Conservation (phyloP, 1,284 basidiomycete genomes). For the Chalciporus sp. region DNA sequence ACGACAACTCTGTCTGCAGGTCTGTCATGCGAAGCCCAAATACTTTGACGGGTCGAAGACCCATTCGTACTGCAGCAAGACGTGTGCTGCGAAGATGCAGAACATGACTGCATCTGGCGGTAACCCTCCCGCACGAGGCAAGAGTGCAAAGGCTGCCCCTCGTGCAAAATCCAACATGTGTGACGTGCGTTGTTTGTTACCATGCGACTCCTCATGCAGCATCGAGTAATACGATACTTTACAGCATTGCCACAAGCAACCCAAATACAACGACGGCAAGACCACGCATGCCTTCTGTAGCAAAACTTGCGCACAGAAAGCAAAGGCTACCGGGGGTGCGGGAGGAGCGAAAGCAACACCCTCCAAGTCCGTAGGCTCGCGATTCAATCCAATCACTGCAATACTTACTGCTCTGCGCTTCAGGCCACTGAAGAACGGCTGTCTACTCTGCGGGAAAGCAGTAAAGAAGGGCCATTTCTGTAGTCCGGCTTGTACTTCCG, state of each 20-base stretch:
- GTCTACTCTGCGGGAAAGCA: constrained; percentile 55
- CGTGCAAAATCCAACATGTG: constrained; percentile 32
- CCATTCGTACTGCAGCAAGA: constrained; percentile 41
- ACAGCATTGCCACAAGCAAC: constrained; percentile 50
- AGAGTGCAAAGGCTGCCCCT: constrained; percentile 21
- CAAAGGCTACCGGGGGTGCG: constrained; percentile 35
- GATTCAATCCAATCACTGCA: constrained; percentile 37
- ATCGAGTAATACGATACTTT: constrained; percentile 12
- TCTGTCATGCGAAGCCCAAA: constrained; percentile 55
- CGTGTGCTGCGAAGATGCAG: constrained; percentile 37
- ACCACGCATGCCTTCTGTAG: constrained; percentile 57
- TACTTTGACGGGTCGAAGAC: constrained; percentile 41
- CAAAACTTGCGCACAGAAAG: constrained; percentile 56
- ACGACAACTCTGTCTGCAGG: constrained; percentile 24
- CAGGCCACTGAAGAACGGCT: constrained; percentile 51
- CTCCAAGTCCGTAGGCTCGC: constrained; percentile 35
- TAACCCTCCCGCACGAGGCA: constrained; percentile 23
- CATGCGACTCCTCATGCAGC: background rate
- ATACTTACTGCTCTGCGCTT: constrained; percentile 53
- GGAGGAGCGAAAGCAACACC: constrained; percentile 26
- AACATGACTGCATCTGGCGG: constrained; percentile 19
- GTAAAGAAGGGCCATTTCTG: constrained; percentile 66
- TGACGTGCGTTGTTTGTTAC: constrained; percentile 28
- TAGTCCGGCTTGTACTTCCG: constrained; percentile 50
- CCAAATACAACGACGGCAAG: constrained; percentile 55